Percentiles rank a stretch among this genome's conserved stretches.
These are phyloP conservation scores for Podaxis sp. DNA, from an alignment of 768 basidiomycete species.

Conservation along the genomic window DNA sequence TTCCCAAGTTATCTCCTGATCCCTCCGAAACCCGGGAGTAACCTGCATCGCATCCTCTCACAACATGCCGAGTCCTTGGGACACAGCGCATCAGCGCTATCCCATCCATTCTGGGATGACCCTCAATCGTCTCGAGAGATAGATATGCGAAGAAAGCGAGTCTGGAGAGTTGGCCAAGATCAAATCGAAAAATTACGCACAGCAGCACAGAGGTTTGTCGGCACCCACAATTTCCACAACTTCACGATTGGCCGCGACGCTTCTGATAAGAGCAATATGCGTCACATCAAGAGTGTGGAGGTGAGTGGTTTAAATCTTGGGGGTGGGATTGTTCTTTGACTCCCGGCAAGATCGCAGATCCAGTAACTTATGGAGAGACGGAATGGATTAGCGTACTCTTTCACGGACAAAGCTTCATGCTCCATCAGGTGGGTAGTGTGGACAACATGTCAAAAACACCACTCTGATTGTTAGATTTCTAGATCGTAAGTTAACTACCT, in stretches of 20 bases:
- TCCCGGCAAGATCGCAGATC: constrained; percentile 64
- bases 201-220: constrained; percentile 67
- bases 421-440: constrained; percentile 80
- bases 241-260: constrained; percentile 91
- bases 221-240: constrained; percentile 97
- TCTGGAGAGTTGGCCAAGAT: constrained; percentile 61
- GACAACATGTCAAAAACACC: background rate
- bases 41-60: constrained; percentile 42
- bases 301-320: constrained; percentile 34
- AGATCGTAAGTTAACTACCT: constrained; percentile 47
- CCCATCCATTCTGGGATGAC: constrained; percentile 66
- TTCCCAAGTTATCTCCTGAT: constrained; percentile 92
- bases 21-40: constrained; percentile 80
- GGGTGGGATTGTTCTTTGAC: background rate
- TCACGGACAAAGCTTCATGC: constrained; percentile 98
- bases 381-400: constrained; percentile 95
- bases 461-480: constrained; percentile 2
- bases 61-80: constrained; percentile 23
- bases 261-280: constrained; percentile 74
- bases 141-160: constrained; percentile 65
- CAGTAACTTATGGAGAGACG: constrained; percentile 85
- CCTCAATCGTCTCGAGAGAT: constrained; percentile 43
- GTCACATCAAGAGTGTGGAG: constrained; percentile 88
- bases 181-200: constrained; percentile 57
- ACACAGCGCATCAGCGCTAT: constrained; percentile 20